Base-by-base conservation (phyloP, 2,329 filamentous ascomycete species). In the Pezicula radicicola region DNA sequence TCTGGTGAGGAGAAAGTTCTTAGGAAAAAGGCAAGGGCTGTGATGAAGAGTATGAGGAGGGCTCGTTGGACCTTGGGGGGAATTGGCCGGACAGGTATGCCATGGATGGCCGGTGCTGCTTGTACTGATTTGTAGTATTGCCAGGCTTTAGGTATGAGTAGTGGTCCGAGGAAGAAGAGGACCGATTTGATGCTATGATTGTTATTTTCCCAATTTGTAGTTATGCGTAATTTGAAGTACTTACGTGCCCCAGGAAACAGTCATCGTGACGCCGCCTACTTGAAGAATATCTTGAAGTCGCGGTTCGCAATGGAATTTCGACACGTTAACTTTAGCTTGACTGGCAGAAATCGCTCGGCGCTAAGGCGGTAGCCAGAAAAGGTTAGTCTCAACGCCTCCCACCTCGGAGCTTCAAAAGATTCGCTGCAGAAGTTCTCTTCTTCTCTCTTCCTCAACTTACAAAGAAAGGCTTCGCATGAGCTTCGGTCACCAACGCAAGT, bases 1-100 rank as follows among this genome's bases (percentile, higher is more conserved):
- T 90, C 84, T 4, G 89, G 87, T 6, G 81, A 75, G 64, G 91
- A 85, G 53, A 72, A 72, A 15, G 87, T 85, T 53, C 83, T 78
- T 53, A 85, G 62, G 48, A 89, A 69, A 68, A 82, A 79, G 53
- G 84, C 65, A 60, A 82, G 61, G 4, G 72, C 60, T 16, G 70
- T 56, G 59, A 77, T 49, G 66, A 82, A 73, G 62, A 94, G 74
- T 62, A 89, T 64, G 52, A 76, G 71, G 63, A 90, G 73, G 51
- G 85, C 72, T 67, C 83, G 72, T n/a, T 74, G 71, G 48, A 81
- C 80, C 40, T 70, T 65, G 1, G 66, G 60, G 12, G 86, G 77
- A 27, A 85, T 68, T 43, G 86, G 75, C 47, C 80, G 76, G 61
- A 87, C 65, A 54, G 79, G 67, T 56, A 79, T 64, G 60, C 70